Percentiles rank a stretch among this genome's conserved stretches.
Evolutionary conservation across 495 filamentous ascomycete species (phyloP).

Genomic region (Margaritispora aquatica): DNA sequence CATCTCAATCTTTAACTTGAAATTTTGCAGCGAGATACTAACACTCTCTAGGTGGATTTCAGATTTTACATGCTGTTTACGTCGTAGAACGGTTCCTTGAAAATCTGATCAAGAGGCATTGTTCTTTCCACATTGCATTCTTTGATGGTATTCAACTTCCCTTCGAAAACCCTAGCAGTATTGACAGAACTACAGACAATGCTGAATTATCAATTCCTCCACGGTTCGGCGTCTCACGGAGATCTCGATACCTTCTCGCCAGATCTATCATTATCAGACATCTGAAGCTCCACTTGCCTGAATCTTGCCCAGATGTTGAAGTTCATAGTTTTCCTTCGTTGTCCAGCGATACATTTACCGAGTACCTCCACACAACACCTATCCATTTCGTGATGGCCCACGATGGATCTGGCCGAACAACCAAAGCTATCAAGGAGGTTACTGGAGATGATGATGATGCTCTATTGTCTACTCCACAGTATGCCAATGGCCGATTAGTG

Average conservation of each 20-base stretch:
- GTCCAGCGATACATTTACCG: conserved; percentile 37
- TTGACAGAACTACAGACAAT: conserved; percentile 26
- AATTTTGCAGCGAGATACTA: too few relatives aligned
- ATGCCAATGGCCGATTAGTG: conserved; percentile 9
- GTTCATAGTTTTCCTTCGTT: conserved; percentile 42
- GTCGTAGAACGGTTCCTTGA: conserved; percentile 58
- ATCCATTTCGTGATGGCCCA: conserved; percentile 67
- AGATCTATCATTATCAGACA: conserved; percentile 58
- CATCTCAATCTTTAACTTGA: too few relatives aligned
- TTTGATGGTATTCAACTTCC: conserved; percentile 41
- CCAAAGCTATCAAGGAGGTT: not conserved
- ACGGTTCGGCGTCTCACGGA: conserved; percentile 7
- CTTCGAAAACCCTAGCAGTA: not conserved
- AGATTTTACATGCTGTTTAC: conserved; percentile 65
- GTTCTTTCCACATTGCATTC: conserved; percentile 64
- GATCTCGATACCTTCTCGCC: conserved; percentile 52
- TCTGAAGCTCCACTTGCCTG: conserved; percentile 30
- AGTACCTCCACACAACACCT: conserved; percentile 44
- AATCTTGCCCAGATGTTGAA: conserved; percentile 14
- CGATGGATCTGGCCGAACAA: conserved; percentile 38
- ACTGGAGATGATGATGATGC: not conserved
- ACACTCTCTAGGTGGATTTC: conserved; percentile 56
- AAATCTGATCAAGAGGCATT: conserved; percentile 52
- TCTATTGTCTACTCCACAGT: not conserved
- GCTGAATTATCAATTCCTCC: conserved; percentile 39